Evolutionary conservation across 208 protist species (phyloP).

Genomic region (Trypanosoma grayi): DNA sequence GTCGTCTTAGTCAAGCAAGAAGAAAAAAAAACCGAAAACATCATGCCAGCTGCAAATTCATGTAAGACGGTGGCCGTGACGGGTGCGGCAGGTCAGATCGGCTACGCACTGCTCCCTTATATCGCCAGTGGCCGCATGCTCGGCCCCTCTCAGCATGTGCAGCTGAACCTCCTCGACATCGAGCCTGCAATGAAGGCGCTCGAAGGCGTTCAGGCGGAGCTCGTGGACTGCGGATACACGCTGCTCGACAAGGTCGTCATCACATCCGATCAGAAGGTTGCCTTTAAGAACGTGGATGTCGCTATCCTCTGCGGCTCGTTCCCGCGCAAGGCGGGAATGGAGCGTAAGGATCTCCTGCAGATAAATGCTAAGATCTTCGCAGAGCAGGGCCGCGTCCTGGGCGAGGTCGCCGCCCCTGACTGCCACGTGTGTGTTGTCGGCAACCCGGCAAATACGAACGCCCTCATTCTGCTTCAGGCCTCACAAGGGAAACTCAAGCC

Average conservation of each 20-base stretch:
- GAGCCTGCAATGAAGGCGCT: conserved; percentile 68
- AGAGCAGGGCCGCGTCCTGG: conserved; percentile 89
- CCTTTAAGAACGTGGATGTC: conserved; percentile 82
- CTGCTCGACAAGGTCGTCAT: conserved; percentile 77
- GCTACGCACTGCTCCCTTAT: conserved; percentile 92
- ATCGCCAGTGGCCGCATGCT: conserved; percentile 93
- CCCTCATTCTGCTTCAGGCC: conserved; percentile 88
- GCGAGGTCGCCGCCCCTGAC: conserved; percentile 73
- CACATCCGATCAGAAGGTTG: conserved; percentile 66
- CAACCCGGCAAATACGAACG: conserved; percentile 99
- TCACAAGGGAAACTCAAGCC: conserved; percentile 63
- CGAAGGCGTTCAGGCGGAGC: conserved; percentile 91
- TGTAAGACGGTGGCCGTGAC: conserved; percentile 84
- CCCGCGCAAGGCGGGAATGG: conserved; percentile 93
- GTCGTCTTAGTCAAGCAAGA: no score
- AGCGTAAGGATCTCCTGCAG: conserved; percentile 95
- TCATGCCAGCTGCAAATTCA: conserved; percentile 22
- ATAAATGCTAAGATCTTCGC: conserved; percentile 96
- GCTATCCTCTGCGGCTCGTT: conserved; percentile 86
- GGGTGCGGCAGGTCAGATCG: conserved; percentile 97
- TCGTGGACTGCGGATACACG: conserved; percentile 93
- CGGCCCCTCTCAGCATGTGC: conserved; percentile 82
- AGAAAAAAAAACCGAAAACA: background rate
- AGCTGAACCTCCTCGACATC: conserved; percentile 92
- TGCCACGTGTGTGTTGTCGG: conserved; percentile 93